Evolutionary conservation across 78 protist species (phyloP), one percentile per base, ranked within the genome.

Genomic region (Thecamonas trahens): DNA sequence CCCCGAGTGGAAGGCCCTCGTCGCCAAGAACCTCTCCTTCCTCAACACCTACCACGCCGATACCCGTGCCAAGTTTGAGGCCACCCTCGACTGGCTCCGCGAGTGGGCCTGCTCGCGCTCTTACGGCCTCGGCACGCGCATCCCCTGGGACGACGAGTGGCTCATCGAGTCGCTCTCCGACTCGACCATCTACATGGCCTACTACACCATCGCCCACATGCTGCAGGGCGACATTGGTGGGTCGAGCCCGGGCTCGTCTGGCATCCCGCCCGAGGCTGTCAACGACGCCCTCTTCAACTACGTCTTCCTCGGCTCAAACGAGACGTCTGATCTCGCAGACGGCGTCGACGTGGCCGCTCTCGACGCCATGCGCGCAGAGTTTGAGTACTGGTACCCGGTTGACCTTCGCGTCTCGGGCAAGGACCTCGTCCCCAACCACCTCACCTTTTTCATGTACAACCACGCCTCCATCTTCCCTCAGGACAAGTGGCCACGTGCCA

Each of bases 141-240:
- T 98, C 54, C 99, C 99, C 45, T 91, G 94, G 95, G 95, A 85
- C 75, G 40, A 34, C 18, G 52, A 74, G 65, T 88, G 70, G 70
- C 66, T 98, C 35, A 94, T 98, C 58, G 99, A 98, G 74, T 92
- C 98, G 24, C 96, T 98, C 29, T 94, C 99, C 40, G 99, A 98
- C 85, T 94, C 98, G 18, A 97, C 99, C 70, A 93, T 97, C 74
- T 98, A 98, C 91, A 96, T 92, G 97, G 98, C 99, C 9, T 98
- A 86, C 87, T 98, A 98, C 91, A 94, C 99, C 37, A 72, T 97
- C 44, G 94, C 97, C 14, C 98, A 94, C 55, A 18, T 88, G 20
- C 95, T 94, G n/a, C 97, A 91, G 63, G 81, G 65, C 53, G 35
- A 28, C 45, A 47, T 94, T 20, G 72, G 80, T 45, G 99, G 99